Base-by-base conservation (phyloP, 345 rosid species). In the Isatis tinctoria region DNA sequence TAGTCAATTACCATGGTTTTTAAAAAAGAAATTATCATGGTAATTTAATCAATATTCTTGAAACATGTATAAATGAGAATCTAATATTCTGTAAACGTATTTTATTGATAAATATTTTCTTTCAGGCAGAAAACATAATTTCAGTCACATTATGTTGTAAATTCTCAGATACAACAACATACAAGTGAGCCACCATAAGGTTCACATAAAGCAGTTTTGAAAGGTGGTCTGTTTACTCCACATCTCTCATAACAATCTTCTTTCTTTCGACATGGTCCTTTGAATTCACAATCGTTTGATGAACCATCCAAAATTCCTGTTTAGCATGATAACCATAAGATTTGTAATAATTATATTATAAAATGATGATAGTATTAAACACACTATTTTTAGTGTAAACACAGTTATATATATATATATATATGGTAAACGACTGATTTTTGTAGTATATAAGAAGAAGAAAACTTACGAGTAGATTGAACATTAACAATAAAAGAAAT, bases 161-260 rank as follows among this genome's bases (percentile, higher is more conserved):
- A 26, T 26, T 24, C 0, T 53, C 16, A 37, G 26, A 57, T 10
- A 56, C 64, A 69, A 69, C 66, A 69, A 58, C 74, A 69, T 28
- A 48, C 58, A 66, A 0, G 33, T 10, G 10, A 16, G 1, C 6
- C 1, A 54, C 57, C 47, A 1, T 3, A 2, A 32, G 36, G 45
- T 70, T 8, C 8, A 44, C 74, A 70, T 4, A 70, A 18, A 32
- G 24, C 74, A 4, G 0, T 9, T 3, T 10, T 36, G 10, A 47
- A 58, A 44, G 44, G 58, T 22, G 66, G 58, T 24, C 33, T 66
- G 9, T 4, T 20, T 10, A 58, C 35, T 27, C 24, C 45, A 44
- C 65, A 69, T 1, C 56, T 45, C 2, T 8, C 17, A 3, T 43
- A 1, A 30, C 74, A 70, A 35, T 70, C 74, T 44, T 22, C 8